Evolutionary conservation across 768 basidiomycete genomes (phyloP).

Genomic region (Termitomyces sp.): DNA sequence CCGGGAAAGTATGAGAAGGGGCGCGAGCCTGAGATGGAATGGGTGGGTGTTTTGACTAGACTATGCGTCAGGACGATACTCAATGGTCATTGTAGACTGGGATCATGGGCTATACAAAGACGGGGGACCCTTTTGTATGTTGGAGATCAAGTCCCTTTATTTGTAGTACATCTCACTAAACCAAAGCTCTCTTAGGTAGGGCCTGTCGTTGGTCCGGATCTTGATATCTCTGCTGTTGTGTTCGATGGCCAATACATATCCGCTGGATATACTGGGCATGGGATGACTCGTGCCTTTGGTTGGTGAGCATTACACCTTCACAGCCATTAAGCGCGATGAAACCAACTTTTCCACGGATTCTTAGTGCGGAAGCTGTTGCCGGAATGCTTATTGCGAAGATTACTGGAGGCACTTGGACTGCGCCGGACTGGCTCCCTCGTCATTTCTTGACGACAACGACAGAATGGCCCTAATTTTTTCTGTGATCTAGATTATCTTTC

Average conservation of each 20-base stretch:
- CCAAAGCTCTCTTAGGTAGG: conserved; percentile 42
- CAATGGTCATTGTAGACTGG: conserved; percentile 53
- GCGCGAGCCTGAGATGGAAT: conserved; percentile 69
- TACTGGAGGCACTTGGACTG: not conserved
- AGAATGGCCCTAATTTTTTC: not conserved
- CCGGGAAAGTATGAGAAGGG: conserved; percentile 47
- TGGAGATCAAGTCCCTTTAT: not conserved
- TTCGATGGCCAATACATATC: conserved; percentile 47
- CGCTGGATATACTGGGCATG: conserved; percentile 55
- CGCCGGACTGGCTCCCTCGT: conserved; percentile 9
- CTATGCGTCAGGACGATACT: not conserved
- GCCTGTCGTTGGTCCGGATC: conserved; percentile 32
- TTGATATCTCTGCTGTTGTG: conserved; percentile 5
- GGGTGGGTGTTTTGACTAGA: conserved; percentile 44
- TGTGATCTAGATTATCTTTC: not conserved
- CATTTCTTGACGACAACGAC: conserved; percentile 10
- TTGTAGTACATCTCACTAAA: not conserved
- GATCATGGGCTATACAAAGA: conserved; percentile 55
- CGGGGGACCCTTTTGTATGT: conserved; percentile 62
- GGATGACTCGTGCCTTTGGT: conserved; percentile 55
- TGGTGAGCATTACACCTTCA: conserved; percentile 18
- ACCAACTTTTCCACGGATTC: not conserved
- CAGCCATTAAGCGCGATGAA: not conserved
- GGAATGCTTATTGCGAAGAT: conserved; percentile 12
- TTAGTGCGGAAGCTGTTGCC: conserved; percentile 13